Conservation (phyloP, 2,329 filamentous ascomycete species). For the Ceratocystis diversiconidia region DNA sequence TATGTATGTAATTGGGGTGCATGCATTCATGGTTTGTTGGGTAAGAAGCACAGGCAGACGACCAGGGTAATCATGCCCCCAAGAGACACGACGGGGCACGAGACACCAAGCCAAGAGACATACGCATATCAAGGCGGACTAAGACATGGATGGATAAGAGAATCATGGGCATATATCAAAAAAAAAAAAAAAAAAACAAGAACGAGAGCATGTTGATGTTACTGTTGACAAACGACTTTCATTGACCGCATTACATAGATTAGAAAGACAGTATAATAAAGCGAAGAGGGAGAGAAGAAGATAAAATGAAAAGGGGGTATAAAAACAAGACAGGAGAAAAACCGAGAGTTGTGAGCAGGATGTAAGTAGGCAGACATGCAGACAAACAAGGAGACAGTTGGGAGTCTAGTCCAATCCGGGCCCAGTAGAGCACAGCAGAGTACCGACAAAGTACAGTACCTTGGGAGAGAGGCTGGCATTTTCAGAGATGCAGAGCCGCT, state of each 20-base stretch:
- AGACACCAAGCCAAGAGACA: too few relatives aligned
- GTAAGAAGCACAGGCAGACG: too few relatives aligned
- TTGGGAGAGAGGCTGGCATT: background rate
- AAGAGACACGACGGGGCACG: too few relatives aligned
- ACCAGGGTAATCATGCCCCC: too few relatives aligned
- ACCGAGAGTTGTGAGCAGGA: background rate
- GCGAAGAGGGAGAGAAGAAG: conserved; percentile 3
- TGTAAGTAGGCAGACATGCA: too few relatives aligned
- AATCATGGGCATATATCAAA: background rate
- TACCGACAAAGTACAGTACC: background rate
- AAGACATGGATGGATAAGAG: too few relatives aligned
- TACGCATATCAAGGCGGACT: too few relatives aligned
- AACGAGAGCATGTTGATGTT: background rate
- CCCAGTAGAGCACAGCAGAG: background rate
- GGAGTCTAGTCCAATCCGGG: background rate
- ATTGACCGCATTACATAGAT: conserved; percentile 9
- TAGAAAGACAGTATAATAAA: conserved; percentile 3
- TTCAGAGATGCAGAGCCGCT: background rate
- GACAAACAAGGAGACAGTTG: background rate
- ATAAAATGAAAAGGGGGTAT: conserved; percentile 1
- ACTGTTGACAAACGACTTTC: conserved; percentile 5
- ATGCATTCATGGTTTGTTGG: too few relatives aligned
- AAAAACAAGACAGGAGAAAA: conserved; percentile 7
- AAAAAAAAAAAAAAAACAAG: conserved; percentile 9
- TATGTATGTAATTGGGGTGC: too few relatives aligned